phyloP scores from a whole-genome alignment of 495 filamentous ascomycete genomes.

The Lepidopterella palustris region DNA sequence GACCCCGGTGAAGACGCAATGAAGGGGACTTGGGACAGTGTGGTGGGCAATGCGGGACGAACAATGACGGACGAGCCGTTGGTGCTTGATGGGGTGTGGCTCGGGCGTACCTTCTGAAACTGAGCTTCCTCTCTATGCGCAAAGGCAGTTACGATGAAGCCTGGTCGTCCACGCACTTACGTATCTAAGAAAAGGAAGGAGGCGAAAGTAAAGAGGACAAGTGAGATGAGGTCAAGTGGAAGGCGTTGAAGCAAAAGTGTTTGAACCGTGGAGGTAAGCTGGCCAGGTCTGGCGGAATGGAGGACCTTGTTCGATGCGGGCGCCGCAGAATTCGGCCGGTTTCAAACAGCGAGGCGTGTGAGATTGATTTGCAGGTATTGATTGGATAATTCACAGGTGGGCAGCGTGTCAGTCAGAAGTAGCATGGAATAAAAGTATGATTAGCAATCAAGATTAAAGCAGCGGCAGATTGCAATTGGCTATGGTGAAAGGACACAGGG shows the following conservation, averaged over 20 bases:
- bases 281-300: not conserved
- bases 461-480: not conserved
- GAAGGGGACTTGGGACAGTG: not conserved
- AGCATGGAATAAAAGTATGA: not conserved
- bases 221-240: not conserved
- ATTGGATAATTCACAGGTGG: not conserved
- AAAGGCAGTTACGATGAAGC: too few relatives aligned
- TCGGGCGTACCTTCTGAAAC: not conserved
- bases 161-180: too few relatives aligned
- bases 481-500: too few relatives aligned
- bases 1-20: not conserved
- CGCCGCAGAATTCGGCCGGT: not conserved
- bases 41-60: not conserved
- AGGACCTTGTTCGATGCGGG: not conserved
- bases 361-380: not conserved
- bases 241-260: not conserved
- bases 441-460: constrained; percentile 5
- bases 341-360: constrained; percentile 1
- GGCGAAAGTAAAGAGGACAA: not conserved
- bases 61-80: not conserved
- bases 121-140: too few relatives aligned
- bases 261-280: too few relatives aligned
- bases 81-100: not conserved
- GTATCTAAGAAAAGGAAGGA: not conserved
- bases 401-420: not conserved